These are phyloP conservation scores for Recurvomyces mirabilis DNA, from an alignment of 495 filamentous ascomycete species.

Conservation along the genomic window DNA sequence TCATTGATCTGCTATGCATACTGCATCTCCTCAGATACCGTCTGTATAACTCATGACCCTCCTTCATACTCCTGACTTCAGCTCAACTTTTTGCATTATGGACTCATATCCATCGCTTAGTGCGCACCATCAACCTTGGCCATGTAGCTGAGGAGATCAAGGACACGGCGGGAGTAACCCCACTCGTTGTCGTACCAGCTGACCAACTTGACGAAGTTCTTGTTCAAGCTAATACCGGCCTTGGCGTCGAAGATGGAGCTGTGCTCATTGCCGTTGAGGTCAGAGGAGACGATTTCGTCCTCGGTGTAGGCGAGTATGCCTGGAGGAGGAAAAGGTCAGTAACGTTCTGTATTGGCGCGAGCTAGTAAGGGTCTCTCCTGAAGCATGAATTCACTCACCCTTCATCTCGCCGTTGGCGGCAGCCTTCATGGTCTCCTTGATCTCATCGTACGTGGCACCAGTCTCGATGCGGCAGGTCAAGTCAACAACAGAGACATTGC, in stretches of 20 bases:
- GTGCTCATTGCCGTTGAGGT: constrained; percentile 80
- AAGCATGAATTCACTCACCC: constrained; percentile 43
- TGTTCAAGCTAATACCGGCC: constrained; percentile 96
- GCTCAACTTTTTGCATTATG: too few species aligned
- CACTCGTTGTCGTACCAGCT: constrained; percentile 97
- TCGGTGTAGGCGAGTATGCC: constrained; percentile 91
- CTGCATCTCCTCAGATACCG: background rate
- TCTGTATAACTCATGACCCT: background rate
- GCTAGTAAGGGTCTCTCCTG: background rate
- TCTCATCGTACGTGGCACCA: constrained; percentile 75
- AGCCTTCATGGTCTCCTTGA: constrained; percentile 85
- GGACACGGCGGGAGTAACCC: constrained; percentile 97
- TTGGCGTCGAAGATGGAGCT: constrained; percentile 99
- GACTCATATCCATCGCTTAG: too few species aligned
- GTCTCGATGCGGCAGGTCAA: constrained; percentile 91
- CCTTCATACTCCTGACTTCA: too few species aligned
- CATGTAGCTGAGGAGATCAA: constrained; percentile 90
- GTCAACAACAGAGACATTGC: constrained; percentile 99
- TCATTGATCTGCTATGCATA: too few species aligned
- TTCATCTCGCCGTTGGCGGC: constrained; percentile 74
- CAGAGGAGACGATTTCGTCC: constrained; percentile 90
- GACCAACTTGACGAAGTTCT: constrained; percentile 97
- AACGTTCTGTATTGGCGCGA: background rate
- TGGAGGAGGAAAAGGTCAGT: constrained; percentile 34
- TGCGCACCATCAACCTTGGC: constrained; percentile 65